phyloP scores from a whole-genome alignment of 371 early-diverging fungal genomes.

The Conidiobolus incongruus region DNA sequence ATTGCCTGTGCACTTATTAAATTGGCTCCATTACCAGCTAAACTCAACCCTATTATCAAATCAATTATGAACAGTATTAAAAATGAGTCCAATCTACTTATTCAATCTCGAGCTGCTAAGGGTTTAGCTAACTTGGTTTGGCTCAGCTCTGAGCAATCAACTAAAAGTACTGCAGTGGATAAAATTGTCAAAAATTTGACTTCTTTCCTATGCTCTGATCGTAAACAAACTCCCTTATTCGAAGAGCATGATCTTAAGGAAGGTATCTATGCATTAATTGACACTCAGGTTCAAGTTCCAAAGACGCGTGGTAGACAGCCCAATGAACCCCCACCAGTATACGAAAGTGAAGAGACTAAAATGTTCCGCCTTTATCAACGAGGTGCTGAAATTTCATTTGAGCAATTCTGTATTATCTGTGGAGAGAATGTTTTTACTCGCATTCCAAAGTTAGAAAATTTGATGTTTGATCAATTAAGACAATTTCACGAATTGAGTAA shows the following conservation, averaged over 20 bases:
- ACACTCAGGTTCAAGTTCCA: constrained; percentile 11
- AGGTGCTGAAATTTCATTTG: constrained; percentile 56
- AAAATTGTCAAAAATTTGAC: constrained; percentile 74
- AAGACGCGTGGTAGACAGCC: constrained; percentile 12
- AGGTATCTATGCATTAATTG: constrained; percentile 41
- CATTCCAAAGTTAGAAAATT: constrained; percentile 61
- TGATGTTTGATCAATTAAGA: background rate
- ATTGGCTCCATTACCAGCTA: constrained; percentile 50
- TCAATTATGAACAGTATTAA: constrained; percentile 77
- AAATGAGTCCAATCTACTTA: constrained; percentile 39
- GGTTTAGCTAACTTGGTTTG: constrained; percentile 26
- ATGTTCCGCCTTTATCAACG: constrained; percentile 42
- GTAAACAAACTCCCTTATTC: constrained; percentile 37
- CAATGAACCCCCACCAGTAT: constrained; percentile 15
- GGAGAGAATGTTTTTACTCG: constrained; percentile 35
- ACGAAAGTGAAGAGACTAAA: constrained; percentile 21
- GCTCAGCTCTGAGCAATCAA: constrained; percentile 18
- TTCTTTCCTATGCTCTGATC: constrained; percentile 67
- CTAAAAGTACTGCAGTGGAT: constrained; percentile 37
- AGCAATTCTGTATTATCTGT: constrained; percentile 43
- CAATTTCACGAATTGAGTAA: background rate
- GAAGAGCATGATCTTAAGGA: constrained; percentile 22
- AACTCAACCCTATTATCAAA: constrained; percentile 66
- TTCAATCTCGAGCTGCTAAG: constrained; percentile 36
- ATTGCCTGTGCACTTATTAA: constrained; percentile 65